phyloP scores from a whole-genome alignment of 2,329 filamentous ascomycete species.

The Trichoderma lentiforme region DNA sequence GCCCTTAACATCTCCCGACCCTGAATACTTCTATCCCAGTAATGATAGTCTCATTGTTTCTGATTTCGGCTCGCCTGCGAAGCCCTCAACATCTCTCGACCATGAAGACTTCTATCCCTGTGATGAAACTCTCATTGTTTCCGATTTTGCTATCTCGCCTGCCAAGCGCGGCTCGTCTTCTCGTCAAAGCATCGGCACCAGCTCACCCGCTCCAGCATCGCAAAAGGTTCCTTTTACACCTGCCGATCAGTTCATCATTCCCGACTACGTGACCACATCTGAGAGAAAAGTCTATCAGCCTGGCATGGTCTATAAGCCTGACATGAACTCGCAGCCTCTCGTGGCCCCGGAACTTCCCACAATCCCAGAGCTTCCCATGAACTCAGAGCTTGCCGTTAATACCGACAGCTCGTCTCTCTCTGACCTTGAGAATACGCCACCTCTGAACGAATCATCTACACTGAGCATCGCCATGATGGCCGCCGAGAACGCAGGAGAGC shows the following conservation, averaged over 20 bases:
- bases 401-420: conserved; percentile 6
- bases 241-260: not conserved
- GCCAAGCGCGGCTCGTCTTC: not conserved
- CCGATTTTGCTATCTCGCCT: not conserved
- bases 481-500: not conserved
- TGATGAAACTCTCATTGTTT: conserved; percentile 16
- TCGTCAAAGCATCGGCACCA: not conserved
- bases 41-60: conserved; percentile 16
- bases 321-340: not conserved
- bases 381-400: not conserved
- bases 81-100: not conserved
- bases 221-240: not conserved
- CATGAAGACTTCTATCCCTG: not conserved
- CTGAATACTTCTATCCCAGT: not conserved
- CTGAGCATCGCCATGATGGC: not conserved
- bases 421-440: conserved; percentile 10
- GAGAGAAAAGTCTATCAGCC: not conserved
- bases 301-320: not conserved
- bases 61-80: not conserved
- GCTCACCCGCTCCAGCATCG: not conserved
- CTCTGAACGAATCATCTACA: not conserved
- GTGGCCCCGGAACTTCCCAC: not conserved
- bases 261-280: not conserved
- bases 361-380: not conserved
- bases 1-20: not conserved